phyloP scores from a whole-genome alignment of 2,329 filamentous ascomycete species.

The Neospermospora avenae region DNA sequence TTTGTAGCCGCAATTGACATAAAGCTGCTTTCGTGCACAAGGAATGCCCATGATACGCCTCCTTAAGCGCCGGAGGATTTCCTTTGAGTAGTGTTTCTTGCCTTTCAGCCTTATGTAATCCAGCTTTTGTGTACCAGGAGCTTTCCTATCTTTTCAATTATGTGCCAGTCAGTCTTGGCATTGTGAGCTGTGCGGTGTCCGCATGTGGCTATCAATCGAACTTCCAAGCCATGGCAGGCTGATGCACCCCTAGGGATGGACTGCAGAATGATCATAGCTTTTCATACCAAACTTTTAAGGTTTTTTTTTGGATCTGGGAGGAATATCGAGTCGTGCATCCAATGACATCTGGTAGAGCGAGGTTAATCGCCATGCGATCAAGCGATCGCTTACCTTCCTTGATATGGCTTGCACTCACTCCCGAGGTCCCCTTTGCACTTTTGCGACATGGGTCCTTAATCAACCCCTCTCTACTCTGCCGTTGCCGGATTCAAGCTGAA shows the following conservation, averaged over 20 bases:
- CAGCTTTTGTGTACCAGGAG: background rate
- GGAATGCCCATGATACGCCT: background rate
- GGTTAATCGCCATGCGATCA: background rate
- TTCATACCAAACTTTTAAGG: background rate
- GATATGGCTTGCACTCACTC: background rate
- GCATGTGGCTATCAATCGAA: background rate
- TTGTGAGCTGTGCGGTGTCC: background rate
- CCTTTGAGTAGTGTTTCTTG: background rate
- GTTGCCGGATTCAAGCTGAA: background rate
- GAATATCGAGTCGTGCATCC: background rate
- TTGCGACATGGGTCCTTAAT: conserved; percentile 2
- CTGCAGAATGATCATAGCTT: conserved; percentile 2
- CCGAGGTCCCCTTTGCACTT: conserved; percentile 5
- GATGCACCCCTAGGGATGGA: background rate
- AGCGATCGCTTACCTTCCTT: background rate
- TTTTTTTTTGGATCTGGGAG: background rate
- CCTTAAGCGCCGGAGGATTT: background rate
- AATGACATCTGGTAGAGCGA: background rate
- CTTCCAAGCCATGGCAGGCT: background rate
- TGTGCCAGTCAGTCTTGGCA: background rate
- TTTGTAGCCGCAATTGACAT: background rate
- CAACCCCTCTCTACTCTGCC: background rate
- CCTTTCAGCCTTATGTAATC: conserved; percentile 4
- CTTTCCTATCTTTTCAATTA: background rate
- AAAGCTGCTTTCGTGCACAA: background rate